Base-by-base conservation (phyloP, 2,329 filamentous ascomycete genomes). In the Calonectria crousiana region DNA sequence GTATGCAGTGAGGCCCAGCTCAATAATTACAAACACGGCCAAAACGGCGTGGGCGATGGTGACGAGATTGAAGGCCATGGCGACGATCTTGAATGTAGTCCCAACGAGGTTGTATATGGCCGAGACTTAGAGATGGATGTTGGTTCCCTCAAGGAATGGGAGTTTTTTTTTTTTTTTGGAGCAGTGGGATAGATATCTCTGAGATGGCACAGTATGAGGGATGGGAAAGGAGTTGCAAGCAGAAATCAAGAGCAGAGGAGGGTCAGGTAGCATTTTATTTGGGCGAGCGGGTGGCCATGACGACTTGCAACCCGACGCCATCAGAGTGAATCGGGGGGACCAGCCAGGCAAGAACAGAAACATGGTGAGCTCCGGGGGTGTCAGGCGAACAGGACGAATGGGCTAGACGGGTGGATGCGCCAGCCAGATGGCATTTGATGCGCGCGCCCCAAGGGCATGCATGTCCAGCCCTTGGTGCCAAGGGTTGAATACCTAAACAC, bases 1-100 rank as follows among this genome's bases (percentile, higher is more conserved):
- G 81, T 96, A 95, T 67, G 90, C 93, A 62, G 92, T 93, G 44
- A 97, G 85, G 28, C 93, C 95, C 13, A 98, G 90, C 79, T 95
- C 91, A 77, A 96, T 92, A 75, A 97, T 87, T 44, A 92, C 89
- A 79, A 97, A 90, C 51, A 95, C 77, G 14, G 88, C 89, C 80
- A 96, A 93, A 65, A 91, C 86, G 73, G 90, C 88, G 82, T 95
- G 94, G 51, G 94, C 87, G 51, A 93, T 90, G 78, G 91, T 87
- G 49, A 92, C 86, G 81, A 92, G 89, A 74, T 86, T 86, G 81
- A 90, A 83, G 36, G 86, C 85, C 90, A 92, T 91, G 65, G 77
- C 84, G 82, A 67, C 65, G 68, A 69, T 11, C 10, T 28, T 16
- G 14, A 23, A 20, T 38, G n/a, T 13, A n/a, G 30, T 56, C 4